Conservation (phyloP, 78 protist species). For the Diacronema lutheri region DNA sequence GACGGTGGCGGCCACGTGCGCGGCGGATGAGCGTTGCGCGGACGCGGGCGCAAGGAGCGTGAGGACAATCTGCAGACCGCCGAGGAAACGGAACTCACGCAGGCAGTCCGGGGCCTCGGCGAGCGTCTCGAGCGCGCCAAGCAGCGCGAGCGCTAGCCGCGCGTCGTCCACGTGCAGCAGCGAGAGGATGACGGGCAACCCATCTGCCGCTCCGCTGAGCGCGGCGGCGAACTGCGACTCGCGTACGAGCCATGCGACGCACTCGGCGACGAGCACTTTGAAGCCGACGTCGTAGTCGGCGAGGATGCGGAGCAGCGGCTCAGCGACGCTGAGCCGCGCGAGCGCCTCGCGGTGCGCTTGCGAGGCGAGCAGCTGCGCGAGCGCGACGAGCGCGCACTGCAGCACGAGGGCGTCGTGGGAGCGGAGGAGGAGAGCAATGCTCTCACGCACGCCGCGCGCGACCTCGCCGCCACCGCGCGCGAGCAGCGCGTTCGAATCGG, state of each 20-base stretch:
- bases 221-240: background rate
- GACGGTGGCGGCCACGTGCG: too few relatives aligned
- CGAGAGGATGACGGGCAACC: background rate
- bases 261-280: conserved; percentile 11
- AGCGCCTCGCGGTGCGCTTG: background rate
- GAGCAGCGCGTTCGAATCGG: background rate
- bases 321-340: background rate
- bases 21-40: too few relatives aligned
- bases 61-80: conserved; percentile 29
- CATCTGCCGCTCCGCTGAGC: background rate
- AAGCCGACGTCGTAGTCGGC: background rate
- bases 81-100: conserved; percentile 15
- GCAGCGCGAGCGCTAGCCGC: background rate
- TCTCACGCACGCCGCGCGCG: background rate
- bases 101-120: background rate
- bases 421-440: background rate
- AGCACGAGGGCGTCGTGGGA: conserved; percentile 22
- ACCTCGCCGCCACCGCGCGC: too few relatives aligned
- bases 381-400: conserved; percentile 31
- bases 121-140: background rate
- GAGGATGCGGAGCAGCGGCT: conserved; percentile 16
- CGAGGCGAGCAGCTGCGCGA: background rate
- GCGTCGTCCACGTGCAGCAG: background rate
- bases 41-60: background rate
- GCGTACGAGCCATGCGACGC: background rate